Evolutionary conservation across 768 basidiomycete species (phyloP).

Genomic region (Leucosporidium scottii): DNA sequence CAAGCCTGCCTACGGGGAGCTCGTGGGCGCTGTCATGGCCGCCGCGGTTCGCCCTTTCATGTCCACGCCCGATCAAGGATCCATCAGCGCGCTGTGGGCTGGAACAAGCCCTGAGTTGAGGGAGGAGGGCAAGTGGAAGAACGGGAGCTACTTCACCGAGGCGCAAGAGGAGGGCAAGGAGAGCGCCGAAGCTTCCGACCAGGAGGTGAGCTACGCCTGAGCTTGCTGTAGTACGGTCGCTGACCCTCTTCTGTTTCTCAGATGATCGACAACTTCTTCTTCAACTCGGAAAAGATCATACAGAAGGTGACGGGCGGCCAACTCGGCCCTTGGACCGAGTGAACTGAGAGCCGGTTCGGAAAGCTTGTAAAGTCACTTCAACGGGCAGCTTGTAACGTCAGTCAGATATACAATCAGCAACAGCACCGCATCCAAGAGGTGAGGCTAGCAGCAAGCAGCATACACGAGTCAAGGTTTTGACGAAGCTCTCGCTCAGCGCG

Average conservation of each 20-base stretch:
- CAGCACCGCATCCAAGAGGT: no score
- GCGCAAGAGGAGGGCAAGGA: slow-evolving; percentile 3
- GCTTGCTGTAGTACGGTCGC: neutral
- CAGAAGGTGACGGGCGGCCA: slow-evolving; percentile 1
- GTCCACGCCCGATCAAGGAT: slow-evolving; percentile 14
- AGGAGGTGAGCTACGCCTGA: slow-evolving; percentile 5
- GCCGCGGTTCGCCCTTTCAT: slow-evolving; percentile 1
- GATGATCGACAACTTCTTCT: slow-evolving; percentile 31
- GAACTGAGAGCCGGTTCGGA: neutral
- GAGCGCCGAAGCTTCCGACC: slow-evolving; percentile 17
- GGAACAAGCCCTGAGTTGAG: slow-evolving; percentile 2
- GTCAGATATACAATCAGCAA: no score
- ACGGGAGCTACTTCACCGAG: slow-evolving; percentile 18
- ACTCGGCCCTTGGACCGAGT: slow-evolving; percentile 11
- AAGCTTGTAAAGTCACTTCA: no score
- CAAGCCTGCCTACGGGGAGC: slow-evolving; percentile 25
- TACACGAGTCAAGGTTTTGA: no score
- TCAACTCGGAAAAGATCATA: slow-evolving; percentile 17
- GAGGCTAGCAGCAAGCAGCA: no score
- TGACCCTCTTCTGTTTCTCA: neutral
- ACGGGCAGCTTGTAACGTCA: no score
- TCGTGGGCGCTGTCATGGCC: slow-evolving; percentile 1
- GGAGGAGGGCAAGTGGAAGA: slow-evolving; percentile 7
- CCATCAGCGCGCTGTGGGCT: slow-evolving; percentile 22
- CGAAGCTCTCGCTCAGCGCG: no score